Conservation (phyloP, 495 filamentous ascomycete species). For the Chaetomidium leptoderma region DNA sequence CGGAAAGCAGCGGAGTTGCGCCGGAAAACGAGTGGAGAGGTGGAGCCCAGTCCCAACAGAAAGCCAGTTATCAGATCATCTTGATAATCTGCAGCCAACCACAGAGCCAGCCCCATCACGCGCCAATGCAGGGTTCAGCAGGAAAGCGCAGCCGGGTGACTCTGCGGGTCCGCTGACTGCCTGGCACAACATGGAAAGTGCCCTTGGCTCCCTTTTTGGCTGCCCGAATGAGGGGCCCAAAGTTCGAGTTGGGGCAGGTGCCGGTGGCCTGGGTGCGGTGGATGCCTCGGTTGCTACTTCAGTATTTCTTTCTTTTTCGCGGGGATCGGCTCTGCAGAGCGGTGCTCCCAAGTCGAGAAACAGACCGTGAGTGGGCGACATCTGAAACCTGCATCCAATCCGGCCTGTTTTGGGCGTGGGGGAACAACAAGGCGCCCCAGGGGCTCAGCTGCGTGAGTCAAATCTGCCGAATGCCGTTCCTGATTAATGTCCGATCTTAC, state of each 20-base stretch:
- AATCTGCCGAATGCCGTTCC: constrained; percentile 1
- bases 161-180: constrained; percentile 1
- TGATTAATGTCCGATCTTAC: neutral
- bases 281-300: neutral
- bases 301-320: neutral
- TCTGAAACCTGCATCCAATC: constrained; percentile 10
- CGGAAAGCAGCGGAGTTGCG: neutral
- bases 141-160: neutral
- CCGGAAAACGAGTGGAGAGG: neutral
- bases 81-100: constrained; percentile 34
- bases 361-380: neutral
- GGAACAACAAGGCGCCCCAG: neutral
- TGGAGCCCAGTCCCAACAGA: neutral
- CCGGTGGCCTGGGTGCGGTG: neutral
- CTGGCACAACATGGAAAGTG: neutral
- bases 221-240: neutral
- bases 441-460: constrained; percentile 12
- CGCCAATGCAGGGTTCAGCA: constrained; percentile 1
- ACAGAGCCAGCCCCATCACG: neutral
- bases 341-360: too few relatives aligned
- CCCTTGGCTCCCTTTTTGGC: neutral
- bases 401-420: constrained; percentile 5
- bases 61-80: constrained; percentile 28
- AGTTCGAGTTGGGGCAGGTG: neutral
- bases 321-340: constrained; percentile 3